A percentile compares a stretch with the other conserved stretches of the same genome.
Evolutionary conservation across 2,329 filamentous ascomycete species (phyloP).

Genomic region (Myriangium duriaei): DNA sequence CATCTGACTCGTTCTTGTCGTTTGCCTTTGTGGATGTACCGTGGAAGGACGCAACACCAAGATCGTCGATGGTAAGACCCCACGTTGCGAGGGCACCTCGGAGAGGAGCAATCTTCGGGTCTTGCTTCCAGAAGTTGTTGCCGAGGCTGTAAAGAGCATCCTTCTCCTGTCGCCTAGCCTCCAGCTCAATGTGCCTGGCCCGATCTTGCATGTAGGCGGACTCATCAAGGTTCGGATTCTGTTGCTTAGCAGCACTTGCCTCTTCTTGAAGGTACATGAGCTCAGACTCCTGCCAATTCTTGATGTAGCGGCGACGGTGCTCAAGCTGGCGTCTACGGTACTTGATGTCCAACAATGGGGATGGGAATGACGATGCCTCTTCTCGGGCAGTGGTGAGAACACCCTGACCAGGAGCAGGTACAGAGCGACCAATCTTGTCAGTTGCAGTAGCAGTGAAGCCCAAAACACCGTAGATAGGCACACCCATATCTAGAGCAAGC

Average conservation of each 20-base stretch:
- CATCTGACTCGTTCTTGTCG: constrained; percentile 98
- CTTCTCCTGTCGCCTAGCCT: constrained; percentile 82
- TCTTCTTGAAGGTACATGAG: constrained; percentile 88
- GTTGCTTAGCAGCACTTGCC: constrained; percentile 76
- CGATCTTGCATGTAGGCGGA: constrained; percentile 78
- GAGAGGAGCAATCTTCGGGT: constrained; percentile 83
- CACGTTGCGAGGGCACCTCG: constrained; percentile 93
- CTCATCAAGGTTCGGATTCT: constrained; percentile 62
- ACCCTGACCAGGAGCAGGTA: constrained; percentile 92
- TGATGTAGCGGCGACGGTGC: constrained; percentile 84
- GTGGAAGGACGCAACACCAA: constrained; percentile 94
- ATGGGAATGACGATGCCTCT: constrained; percentile 81
- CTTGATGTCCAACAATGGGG: constrained; percentile 90
- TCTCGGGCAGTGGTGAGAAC: constrained; percentile 92
- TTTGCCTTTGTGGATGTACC: constrained; percentile 97
- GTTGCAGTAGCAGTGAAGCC: constrained; percentile 91
- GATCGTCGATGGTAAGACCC: constrained; percentile 94
- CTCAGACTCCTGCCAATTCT: constrained; percentile 92
- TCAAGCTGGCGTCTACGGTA: constrained; percentile 94
- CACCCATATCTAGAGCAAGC: constrained; percentile 94
- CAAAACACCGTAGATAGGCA: constrained; percentile 90
- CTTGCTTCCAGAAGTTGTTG: constrained; percentile 98
- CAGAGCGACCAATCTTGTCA: constrained; percentile 97
- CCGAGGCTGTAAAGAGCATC: constrained; percentile 85
- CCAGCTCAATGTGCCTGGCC: constrained; percentile 70